Evolutionary conservation across 2,329 filamentous ascomycete genomes (phyloP).

Genomic region (Fusarium anguioides): DNA sequence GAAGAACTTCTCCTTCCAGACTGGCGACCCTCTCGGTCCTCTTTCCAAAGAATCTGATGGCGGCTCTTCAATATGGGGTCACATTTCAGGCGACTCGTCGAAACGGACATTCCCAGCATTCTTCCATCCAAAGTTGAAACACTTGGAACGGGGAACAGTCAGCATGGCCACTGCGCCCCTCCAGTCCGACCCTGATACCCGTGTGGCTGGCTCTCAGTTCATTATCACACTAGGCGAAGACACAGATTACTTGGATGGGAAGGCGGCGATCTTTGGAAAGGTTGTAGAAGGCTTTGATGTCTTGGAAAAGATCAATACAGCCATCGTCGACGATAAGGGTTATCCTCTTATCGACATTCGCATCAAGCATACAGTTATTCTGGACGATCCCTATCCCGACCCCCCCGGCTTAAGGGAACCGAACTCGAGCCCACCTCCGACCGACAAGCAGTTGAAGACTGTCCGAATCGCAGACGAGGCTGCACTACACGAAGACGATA

Average conservation of each 20-base stretch:
- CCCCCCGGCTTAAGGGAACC: conserved; percentile 81
- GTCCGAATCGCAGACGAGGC: conserved; percentile 93
- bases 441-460: conserved; percentile 86
- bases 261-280: conserved; percentile 93
- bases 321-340: conserved; percentile 87
- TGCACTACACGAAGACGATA: conserved; percentile 77
- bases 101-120: conserved; percentile 85
- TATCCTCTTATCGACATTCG: conserved; percentile 93
- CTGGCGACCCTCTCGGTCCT: conserved; percentile 91
- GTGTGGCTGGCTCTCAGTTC: conserved; percentile 91
- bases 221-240: conserved; percentile 91
- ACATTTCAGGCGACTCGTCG: conserved; percentile 73
- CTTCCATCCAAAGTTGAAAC: conserved; percentile 87
- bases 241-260: conserved; percentile 90
- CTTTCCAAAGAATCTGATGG: conserved; percentile 87
- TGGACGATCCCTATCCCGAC: conserved; percentile 93
- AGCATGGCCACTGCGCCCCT: conserved; percentile 95
- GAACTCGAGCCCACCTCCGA: conserved; percentile 81
- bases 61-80: conserved; percentile 91
- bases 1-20: conserved; percentile 96
- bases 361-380: conserved; percentile 89
- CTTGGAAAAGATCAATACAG: conserved; percentile 90
- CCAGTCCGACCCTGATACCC: conserved; percentile 79
- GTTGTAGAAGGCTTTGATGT: conserved; percentile 96
- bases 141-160: conserved; percentile 88